Base-by-base conservation (phyloP, 257 asterid species). In the Fraxinus pennsylvanica region DNA sequence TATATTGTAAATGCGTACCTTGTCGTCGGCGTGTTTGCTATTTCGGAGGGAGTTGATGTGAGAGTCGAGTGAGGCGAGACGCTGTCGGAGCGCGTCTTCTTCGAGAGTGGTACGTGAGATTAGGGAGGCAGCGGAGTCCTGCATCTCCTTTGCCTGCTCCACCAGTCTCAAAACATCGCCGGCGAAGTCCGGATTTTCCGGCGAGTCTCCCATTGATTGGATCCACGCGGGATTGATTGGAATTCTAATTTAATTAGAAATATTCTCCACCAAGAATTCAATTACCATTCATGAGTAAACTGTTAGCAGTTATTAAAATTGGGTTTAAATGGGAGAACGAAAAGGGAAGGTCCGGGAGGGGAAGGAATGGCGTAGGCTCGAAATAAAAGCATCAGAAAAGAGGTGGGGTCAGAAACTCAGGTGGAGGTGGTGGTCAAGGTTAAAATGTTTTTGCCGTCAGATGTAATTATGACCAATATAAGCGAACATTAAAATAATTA, bases 131-230 rank as follows among this genome's bases (percentile, higher is more conserved):
- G 99, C 97, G 68, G 91, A 79, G 14, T 95, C 99, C 88, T 90
- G 96, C 79, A 95, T 83, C 87, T 95, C 98, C 90, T 90, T 92
- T 27, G 99, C 97, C 74, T 88, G 89, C 82, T 93, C 98, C 41
- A 81, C 90, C 66, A 90, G 86, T 73, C 82, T 71, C 35, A 87
- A 83, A 35, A 85, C 89, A 68, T 87, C 88, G 83, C 81, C 82
- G 84, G 63, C 86, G 78, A 54, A 54, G 27, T 54, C 74, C 1
- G 85, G 66, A 74, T 87, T 54, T 54, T 75, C 93, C 86, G 84
- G 85, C 86, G 88, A 76, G 67, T 83, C 88, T 57, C 79, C 90
- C 94, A 91, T 90, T 14, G 21, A 47, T 47, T 47, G 57, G 57
- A 47, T 47, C 57, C n/a, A 14, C 57, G 21, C 7, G 21, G 57